Evolutionary conservation across 2,329 filamentous ascomycete species (phyloP), one percentile per base, ranked within the genome.

Genomic region (Pezicula neosporulosa): DNA sequence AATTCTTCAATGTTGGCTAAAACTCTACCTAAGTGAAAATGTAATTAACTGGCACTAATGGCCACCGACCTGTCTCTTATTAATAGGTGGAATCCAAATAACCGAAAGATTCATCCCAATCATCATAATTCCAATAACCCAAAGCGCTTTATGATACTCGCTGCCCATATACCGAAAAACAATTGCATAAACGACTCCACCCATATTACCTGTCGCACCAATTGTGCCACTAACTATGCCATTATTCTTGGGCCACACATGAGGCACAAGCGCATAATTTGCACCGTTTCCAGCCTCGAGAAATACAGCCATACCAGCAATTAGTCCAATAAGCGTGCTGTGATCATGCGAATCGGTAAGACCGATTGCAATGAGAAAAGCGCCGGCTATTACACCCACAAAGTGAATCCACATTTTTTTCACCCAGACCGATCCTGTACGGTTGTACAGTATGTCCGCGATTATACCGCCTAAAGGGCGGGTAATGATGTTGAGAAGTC

Each of bases 161-260:
- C 72, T 80, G 7, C 82, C 83, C 48, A 81, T 75, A 70, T 91
- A 93, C 46, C 89, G 77, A 76, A 92, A 95, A 63, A 89, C 81
- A 64, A 94, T 81, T 18, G 89, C 86, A 62, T 93, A 95, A 49
- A 93, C 69, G 47, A 96, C 81, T 12, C 90, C 91, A 4, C 91
- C 91, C 13, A 96, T 68, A 62, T 96, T 96, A 1, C 91, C 90
- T 3, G 81, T 77, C 0, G 87, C 90, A 12, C 90, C 90, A 1
- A 89, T 85, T 37, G 87, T 73, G 8, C 90, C 90, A 1, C 85
- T 87, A 7, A 96, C 77, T 18, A 53, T 70, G 70, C 89, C 50
- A 48, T 55, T 56, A 13, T 60, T 79, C 82, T 58, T 82, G 85
- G 66, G 83, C 78, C 52, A 78, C 77, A 43, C 72, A 87, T 50